These are phyloP conservation scores for Laburnicola sp. DNA, from an alignment of 2,329 filamentous ascomycete species.

Conservation along the genomic window DNA sequence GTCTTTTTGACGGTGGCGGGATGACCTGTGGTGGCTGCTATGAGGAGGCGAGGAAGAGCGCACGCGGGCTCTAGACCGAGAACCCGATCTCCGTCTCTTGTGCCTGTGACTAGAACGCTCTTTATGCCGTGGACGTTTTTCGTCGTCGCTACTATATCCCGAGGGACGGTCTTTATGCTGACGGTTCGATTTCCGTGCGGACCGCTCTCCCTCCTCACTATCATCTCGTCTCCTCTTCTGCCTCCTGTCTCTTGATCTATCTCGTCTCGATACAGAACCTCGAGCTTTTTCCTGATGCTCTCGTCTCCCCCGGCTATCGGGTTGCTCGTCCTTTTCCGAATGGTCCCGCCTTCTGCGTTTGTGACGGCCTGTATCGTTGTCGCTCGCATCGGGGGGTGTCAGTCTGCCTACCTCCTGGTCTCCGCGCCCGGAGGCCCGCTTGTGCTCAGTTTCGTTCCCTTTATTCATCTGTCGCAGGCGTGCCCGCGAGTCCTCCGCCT, in stretches of 20 bases:
- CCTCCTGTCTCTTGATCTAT: not conserved
- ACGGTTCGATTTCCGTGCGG: conserved; percentile 20
- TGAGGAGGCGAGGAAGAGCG: conserved; percentile 24
- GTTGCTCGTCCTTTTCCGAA: conserved; percentile 21
- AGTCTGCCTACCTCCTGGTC: conserved; percentile 24
- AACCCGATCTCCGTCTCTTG: conserved; percentile 21
- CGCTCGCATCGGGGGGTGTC: conserved; percentile 23
- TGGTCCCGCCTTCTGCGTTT: conserved; percentile 24
- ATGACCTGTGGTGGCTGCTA: conserved; percentile 14
- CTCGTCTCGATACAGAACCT: conserved; percentile 12
- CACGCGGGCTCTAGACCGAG: conserved; percentile 22
- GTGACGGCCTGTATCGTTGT: conserved; percentile 20
- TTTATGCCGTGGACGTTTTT: conserved; percentile 13
- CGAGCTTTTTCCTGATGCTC: conserved; percentile 16
- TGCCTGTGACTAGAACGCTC: conserved; percentile 14
- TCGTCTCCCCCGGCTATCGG: conserved; percentile 1
- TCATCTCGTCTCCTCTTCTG: conserved; percentile 3
- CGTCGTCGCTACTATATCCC: conserved; percentile 15
- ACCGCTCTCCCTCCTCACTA: conserved; percentile 17
- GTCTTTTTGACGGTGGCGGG: conserved; percentile 14
- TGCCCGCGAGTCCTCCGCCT: conserved; percentile 75
- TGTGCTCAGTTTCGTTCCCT: conserved; percentile 18
- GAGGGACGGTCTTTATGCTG: conserved; percentile 14
- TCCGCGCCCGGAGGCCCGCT: conserved; percentile 9
- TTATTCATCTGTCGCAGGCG: conserved; percentile 59